Evolutionary conservation across 129 eudicot species (phyloP), one percentile per base, ranked within the genome.

Genomic region (Deinandra increscens): DNA sequence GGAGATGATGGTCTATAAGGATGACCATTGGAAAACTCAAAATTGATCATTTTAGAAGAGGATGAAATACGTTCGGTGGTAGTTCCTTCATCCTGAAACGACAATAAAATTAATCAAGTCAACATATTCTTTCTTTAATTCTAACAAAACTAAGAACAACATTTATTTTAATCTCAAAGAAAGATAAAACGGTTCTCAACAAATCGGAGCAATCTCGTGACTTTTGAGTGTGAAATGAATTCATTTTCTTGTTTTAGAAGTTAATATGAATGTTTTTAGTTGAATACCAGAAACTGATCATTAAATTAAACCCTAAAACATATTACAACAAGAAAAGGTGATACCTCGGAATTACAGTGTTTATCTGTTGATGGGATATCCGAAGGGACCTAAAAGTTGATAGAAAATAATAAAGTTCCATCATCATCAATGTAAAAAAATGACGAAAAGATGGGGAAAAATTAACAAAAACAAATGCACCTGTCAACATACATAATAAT

Each of bases 31-130:
- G 95, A 74, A 55, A 87, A 74, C 36, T 93, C 98, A 80, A 89
- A 83, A 78, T 85, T 79, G 22, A 93, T 93, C 97, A 89, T 87
- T 42, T 77, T 82, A 50, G 98, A 89, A 71, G 97, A 86, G 23
- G 96, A 84, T 22, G 95, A 64, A 67, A 70, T 54, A 39, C 82
- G 66, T 58, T 82, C 79, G 9, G 81, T 72, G 54, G 84, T 66
- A 62, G 73, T 48, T 62, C 83, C 88, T 76, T 85, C 92, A 49
- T 74, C 95, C 98, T 93, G 90, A 77, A 83, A 22, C 68, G 48
- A 36, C 22, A 72, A 54, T 62, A 38, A 23, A 19, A 69, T 64
- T 26, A 60, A 14, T 19, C 3, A 69, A 69, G 39, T 20, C 43
- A 3, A 26, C 31, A 26, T 26, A 26, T 26, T 26, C 31, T 26